Base-by-base conservation (phyloP, 2,329 filamentous ascomycete genomes). In the Ophiocordyceps unilateralis region DNA sequence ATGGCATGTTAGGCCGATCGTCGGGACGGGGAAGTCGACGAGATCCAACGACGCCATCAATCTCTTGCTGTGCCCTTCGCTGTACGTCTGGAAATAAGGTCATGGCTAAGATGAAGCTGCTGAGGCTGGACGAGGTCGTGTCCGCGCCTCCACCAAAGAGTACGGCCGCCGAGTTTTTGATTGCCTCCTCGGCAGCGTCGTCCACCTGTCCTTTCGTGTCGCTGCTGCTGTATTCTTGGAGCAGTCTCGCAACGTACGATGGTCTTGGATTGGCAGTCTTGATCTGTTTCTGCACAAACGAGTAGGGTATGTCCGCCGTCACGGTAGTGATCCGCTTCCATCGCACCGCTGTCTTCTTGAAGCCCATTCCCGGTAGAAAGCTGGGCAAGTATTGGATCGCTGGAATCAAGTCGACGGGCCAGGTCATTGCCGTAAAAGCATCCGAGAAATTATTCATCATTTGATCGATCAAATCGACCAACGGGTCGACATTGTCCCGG, bases 51-150 rank as follows among this genome's bases (percentile, higher is more conserved):
- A 70, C 58, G 0, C 52, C 43, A 39, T 70, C 65, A 4, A 73
- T 57, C 39, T 67, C 62, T 0, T 49, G 48, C 32, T 65, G 64
- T 0, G 60, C 66, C 32, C 51, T 55, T 45, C 51, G 61, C 45
- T 69, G 66, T 0, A 68, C 63, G 1, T 58, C 58, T 1, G 58
- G 57, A 15, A 61, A 57, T 1, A 66, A 48, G 0, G 60, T 49
- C 66, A 73, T 69, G 6, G 70, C 70, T 19, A 66, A 55, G 1
- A 68, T 53, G 46, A 70, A 67, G 40, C 20, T 40, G 17, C 6
- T 37, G 1, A 48, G 8, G 7, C 39, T 39, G 5, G 40, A 34
- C 9, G 41, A 28, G 7, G 28, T 44, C 1, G 47, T 48, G 9
- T 48, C 47, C 2, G 43, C n/a, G 3, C 53, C 59, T 21, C 24